These are phyloP conservation scores for Fusarium solani-melongenae DNA, from an alignment of 2,329 filamentous ascomycete species.

Conservation along the genomic window DNA sequence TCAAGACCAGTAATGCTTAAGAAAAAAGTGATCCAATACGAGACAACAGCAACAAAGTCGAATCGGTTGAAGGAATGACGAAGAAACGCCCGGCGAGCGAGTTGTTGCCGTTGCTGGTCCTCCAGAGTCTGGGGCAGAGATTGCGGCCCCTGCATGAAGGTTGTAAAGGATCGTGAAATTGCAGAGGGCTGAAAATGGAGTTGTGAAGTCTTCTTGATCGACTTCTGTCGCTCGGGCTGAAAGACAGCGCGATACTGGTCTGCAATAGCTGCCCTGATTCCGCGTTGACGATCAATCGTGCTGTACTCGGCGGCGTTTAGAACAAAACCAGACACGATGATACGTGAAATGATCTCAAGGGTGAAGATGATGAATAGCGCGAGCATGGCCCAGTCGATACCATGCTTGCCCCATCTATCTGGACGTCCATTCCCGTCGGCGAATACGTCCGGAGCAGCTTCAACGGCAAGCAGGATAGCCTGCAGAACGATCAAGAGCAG, in stretches of 20 bases:
- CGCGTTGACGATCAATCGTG: constrained; percentile 82
- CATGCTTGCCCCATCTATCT: constrained; percentile 71
- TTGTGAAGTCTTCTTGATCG: constrained; percentile 65
- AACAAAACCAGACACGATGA: constrained; percentile 93
- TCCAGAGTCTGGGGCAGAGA: constrained; percentile 70
- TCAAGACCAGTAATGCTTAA: constrained; percentile 79
- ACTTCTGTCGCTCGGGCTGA: constrained; percentile 80
- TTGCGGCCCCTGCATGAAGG: constrained; percentile 73
- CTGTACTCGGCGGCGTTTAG: constrained; percentile 93
- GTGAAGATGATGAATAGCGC: constrained; percentile 91
- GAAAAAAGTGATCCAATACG: constrained; percentile 91
- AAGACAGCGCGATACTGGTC: constrained; percentile 85
- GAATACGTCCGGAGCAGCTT: constrained; percentile 79
- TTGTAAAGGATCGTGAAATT: constrained; percentile 83
- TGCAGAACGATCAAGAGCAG: constrained; percentile 89
- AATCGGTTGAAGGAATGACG: constrained; percentile 96
- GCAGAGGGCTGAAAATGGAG: constrained; percentile 67
- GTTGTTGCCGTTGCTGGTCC: constrained; percentile 84
- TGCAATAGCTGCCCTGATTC: constrained; percentile 77
- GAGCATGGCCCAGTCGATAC: constrained; percentile 84
- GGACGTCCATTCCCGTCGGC: constrained; percentile 69
- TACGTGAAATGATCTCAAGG: constrained; percentile 81
- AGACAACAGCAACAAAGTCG: constrained; percentile 93
- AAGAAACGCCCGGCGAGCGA: constrained; percentile 91
- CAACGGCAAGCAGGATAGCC: constrained; percentile 86